A percentile compares a stretch with the other conserved stretches of the same genome.
Evolutionary conservation across 495 filamentous ascomycete species (phyloP).

Genomic region (Cercophora sp.): DNA sequence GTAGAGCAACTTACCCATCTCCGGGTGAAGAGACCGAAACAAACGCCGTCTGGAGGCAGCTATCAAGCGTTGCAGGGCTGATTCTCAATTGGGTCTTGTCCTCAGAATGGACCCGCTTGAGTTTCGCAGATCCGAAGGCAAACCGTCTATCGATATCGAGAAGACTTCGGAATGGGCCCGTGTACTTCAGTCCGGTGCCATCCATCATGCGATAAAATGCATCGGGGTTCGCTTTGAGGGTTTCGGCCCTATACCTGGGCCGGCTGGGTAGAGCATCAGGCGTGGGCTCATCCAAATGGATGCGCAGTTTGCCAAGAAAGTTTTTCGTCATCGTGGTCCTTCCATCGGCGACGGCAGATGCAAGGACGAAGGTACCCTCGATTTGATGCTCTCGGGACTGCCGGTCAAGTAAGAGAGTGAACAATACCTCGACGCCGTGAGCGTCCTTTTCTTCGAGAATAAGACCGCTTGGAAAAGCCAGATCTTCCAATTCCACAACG

Average conservation of each 20-base stretch:
- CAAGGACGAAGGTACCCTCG: constrained; percentile 37
- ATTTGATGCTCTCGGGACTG: constrained; percentile 18
- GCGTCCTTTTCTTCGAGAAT: constrained; percentile 43
- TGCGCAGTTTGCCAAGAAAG: constrained; percentile 29
- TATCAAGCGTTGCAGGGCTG: constrained; percentile 48
- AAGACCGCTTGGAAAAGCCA: constrained; percentile 46
- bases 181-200: constrained; percentile 38
- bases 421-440: constrained; percentile 43
- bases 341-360: constrained; percentile 32
- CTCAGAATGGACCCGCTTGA: constrained; percentile 29
- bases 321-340: constrained; percentile 35
- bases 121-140: constrained; percentile 41
- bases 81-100: constrained; percentile 33
- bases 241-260: constrained; percentile 25
- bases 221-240: constrained; percentile 28
- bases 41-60: constrained; percentile 44
- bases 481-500: constrained; percentile 35
- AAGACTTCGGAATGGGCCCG: constrained; percentile 40
- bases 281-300: constrained; percentile 29
- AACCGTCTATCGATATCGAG: constrained; percentile 36
- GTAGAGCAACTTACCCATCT: constrained; percentile 28
- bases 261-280: constrained; percentile 23
- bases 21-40: constrained; percentile 42
- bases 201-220: constrained; percentile 46
- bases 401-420: constrained; percentile 28